These are phyloP conservation scores for Alternaria conjuncta DNA, from an alignment of 2,329 filamentous ascomycete genomes.

Conservation along the genomic window DNA sequence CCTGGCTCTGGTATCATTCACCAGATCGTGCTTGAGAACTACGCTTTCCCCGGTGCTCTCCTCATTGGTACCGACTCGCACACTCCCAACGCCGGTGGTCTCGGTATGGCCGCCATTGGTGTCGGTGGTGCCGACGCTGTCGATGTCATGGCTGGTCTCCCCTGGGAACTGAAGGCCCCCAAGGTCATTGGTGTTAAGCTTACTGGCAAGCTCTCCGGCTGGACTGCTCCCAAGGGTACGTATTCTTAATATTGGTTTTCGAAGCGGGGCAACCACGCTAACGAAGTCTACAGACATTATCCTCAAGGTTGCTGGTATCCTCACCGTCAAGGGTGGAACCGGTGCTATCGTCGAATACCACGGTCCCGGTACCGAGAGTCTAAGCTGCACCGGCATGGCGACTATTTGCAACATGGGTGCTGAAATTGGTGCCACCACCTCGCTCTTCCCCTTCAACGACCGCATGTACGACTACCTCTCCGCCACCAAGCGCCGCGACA, in stretches of 20 bases:
- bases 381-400: slow-evolving; percentile 86
- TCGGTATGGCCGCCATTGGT: slow-evolving; percentile 93
- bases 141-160: slow-evolving; percentile 96
- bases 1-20: slow-evolving; percentile 99
- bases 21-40: slow-evolving; percentile 98
- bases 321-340: slow-evolving; percentile 98
- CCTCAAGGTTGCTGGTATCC: slow-evolving; percentile 93
- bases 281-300: slow-evolving; percentile 75
- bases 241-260: slow-evolving; percentile 22
- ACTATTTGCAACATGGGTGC: slow-evolving; percentile 67
- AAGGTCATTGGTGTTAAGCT: slow-evolving; percentile 97
- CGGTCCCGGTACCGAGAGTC: slow-evolving; percentile 72
- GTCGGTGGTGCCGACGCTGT: slow-evolving; percentile 98
- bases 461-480: slow-evolving; percentile 95
- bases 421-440: slow-evolving; percentile 82
- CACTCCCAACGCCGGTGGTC: slow-evolving; percentile 95
- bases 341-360: slow-evolving; percentile 85
- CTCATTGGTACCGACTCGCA: slow-evolving; percentile 98
- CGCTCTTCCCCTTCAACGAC: slow-evolving; percentile 97
- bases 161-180: slow-evolving; percentile 98
- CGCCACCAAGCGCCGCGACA: slow-evolving; percentile 87
- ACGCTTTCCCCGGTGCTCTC: slow-evolving; percentile 97
- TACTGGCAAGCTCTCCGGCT: slow-evolving; percentile 86
- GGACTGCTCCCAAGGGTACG: slow-evolving; percentile 90
- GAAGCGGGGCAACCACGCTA: slow-evolving; percentile 15